Percentiles rank a stretch among this genome's conserved stretches.
Evolutionary conservation across 345 rosid species (phyloP).

Genomic region (Draba incana): DNA sequence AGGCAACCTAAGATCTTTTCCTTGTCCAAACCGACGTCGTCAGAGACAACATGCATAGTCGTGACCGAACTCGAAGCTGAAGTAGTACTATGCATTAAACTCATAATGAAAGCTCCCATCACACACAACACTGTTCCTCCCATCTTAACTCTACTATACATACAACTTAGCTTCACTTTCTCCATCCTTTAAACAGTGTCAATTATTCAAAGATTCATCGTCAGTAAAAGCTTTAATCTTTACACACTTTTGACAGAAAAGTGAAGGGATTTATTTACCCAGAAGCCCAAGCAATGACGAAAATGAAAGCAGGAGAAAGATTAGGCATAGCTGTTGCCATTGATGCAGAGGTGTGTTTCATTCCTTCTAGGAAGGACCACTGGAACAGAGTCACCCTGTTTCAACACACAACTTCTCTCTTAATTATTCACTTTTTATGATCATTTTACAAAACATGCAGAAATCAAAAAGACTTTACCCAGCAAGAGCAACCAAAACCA

Average conservation of each 20-base stretch:
- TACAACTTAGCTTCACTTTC: constrained; percentile 66
- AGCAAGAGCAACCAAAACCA: constrained; percentile 63
- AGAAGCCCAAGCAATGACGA: constrained; percentile 78
- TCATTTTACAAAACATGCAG: constrained; percentile 1
- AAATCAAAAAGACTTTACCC: constrained; percentile 52
- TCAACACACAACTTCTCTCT: constrained; percentile 19
- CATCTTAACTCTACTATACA: constrained; percentile 79
- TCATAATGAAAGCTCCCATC: constrained; percentile 72
- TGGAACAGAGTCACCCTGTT: constrained; percentile 85
- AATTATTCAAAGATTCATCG: constrained; percentile 22
- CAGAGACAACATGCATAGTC: constrained; percentile 31
- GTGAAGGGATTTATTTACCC: constrained; percentile 45
- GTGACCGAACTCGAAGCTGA: constrained; percentile 14
- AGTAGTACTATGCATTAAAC: constrained; percentile 74
- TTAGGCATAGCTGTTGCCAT: constrained; percentile 98
- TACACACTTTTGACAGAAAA: background rate
- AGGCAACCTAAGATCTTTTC: constrained; percentile 73
- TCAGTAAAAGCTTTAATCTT: background rate
- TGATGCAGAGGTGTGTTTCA: constrained; percentile 83
- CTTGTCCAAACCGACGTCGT: constrained; percentile 38
- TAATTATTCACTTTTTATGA: constrained; percentile 2
- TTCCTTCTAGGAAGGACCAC: constrained; percentile 69
- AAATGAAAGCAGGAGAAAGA: constrained; percentile 87
- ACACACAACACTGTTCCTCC: constrained; percentile 81
- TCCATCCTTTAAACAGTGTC: constrained; percentile 62